Evolutionary conservation across 257 asterid genomes (phyloP).

Genomic region (Dorcoceras hygrometricum): DNA sequence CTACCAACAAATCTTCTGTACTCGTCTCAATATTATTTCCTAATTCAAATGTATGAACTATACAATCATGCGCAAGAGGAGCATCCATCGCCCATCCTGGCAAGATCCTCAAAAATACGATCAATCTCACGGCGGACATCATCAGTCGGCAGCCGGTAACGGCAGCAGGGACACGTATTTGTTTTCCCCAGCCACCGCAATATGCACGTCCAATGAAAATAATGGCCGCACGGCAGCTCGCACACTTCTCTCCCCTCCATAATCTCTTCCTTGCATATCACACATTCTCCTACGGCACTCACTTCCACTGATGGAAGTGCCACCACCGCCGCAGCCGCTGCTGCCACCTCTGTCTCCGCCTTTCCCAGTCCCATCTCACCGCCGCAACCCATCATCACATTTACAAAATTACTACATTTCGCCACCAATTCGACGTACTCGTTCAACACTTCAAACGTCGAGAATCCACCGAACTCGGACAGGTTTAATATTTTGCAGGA

Average conservation of each 20-base stretch:
- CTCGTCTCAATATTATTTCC: background rate
- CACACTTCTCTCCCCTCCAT: slow-evolving; percentile 76
- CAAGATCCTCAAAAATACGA: slow-evolving; percentile 62
- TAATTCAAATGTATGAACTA: background rate
- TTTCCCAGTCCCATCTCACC: slow-evolving; percentile 30
- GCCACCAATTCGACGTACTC: slow-evolving; percentile 48
- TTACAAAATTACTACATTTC: slow-evolving; percentile 56
- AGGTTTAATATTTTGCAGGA: slow-evolving; percentile 35
- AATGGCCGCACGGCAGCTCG: slow-evolving; percentile 76
- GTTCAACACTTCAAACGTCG: slow-evolving; percentile 39
- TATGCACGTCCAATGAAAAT: slow-evolving; percentile 81
- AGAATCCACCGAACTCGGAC: slow-evolving; percentile 44
- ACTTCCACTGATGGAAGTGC: slow-evolving; percentile 63
- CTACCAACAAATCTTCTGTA: too few species aligned
- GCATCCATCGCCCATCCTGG: slow-evolving; percentile 27
- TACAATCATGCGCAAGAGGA: background rate
- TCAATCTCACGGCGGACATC: slow-evolving; percentile 69
- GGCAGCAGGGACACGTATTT: slow-evolving; percentile 88
- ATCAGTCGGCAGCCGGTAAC: slow-evolving; percentile 70
- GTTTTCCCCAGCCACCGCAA: slow-evolving; percentile 71
- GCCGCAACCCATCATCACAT: slow-evolving; percentile 43
- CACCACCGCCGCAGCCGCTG: slow-evolving; percentile 62
- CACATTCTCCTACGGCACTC: slow-evolving; percentile 51
- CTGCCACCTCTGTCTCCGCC: slow-evolving; percentile 39
- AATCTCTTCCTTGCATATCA: slow-evolving; percentile 78